Conservation (phyloP, 371 early-diverging fungal genomes). For the Quaeritorhiza haematococci region DNA sequence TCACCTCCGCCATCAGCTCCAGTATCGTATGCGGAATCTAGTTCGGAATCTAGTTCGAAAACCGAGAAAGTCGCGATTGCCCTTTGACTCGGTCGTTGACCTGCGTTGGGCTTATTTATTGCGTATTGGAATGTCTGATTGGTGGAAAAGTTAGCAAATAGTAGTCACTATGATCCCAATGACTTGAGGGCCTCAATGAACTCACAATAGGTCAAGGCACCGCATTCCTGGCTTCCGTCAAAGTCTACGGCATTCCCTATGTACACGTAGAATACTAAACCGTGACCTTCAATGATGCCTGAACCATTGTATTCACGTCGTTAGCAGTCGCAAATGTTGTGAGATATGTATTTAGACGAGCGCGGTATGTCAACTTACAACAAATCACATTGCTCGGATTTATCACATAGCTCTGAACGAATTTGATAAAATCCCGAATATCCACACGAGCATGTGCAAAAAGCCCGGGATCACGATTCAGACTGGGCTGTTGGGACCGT, state of each 20-base stretch:
- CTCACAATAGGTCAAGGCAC: conserved; percentile 26
- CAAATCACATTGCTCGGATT: conserved; percentile 56
- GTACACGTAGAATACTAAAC: conserved; percentile 49
- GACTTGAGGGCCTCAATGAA: no score
- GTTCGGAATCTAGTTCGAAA: no score
- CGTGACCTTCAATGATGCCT: conserved; percentile 45
- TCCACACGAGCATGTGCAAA: conserved; percentile 45
- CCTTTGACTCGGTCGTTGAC: no score
- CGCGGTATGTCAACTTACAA: conserved; percentile 24
- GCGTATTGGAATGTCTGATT: no score
- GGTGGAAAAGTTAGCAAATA: no score
- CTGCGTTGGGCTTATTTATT: no score
- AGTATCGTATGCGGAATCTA: no score
- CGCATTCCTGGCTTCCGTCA: conserved; percentile 20
- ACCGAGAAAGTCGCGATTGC: no score
- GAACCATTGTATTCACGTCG: conserved; percentile 1
- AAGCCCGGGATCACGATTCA: conserved; percentile 13
- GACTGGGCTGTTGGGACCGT: conserved; percentile 17
- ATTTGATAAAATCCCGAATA: conserved; percentile 54
- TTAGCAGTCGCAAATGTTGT: neutral
- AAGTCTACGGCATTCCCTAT: conserved; percentile 27
- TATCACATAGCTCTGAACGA: conserved; percentile 47
- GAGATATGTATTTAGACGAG: neutral
- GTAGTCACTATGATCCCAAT: no score
- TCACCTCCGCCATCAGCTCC: no score